Evolutionary conservation across 495 filamentous ascomycete species (phyloP).

Genomic region (Usnea hakonensis): DNA sequence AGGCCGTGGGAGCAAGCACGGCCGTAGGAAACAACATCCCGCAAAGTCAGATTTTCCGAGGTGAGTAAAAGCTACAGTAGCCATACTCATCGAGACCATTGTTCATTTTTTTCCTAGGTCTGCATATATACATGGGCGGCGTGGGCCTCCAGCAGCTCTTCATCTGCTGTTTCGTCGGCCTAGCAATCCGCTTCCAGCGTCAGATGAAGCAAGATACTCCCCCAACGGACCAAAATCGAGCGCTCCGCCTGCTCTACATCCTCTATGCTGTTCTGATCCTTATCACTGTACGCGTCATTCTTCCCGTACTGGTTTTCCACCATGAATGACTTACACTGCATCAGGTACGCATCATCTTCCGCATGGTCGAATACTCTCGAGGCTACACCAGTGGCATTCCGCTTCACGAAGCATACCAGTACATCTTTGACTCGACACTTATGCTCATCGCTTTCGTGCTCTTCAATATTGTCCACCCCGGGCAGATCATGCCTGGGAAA

Average conservation of each 20-base stretch:
- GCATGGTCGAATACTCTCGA: conserved; percentile 46
- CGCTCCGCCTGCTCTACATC: conserved; percentile 36
- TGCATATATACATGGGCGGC: conserved; percentile 55
- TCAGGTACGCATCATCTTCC: conserved; percentile 51
- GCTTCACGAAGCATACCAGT: conserved; percentile 46
- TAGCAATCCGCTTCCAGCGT: conserved; percentile 45
- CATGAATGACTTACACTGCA: neutral
- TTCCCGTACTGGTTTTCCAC: neutral
- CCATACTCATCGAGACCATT: conserved; percentile 18
- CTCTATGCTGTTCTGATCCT: conserved; percentile 44
- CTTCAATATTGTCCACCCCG: conserved; percentile 47
- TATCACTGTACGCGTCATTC: conserved; percentile 40
- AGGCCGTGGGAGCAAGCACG: conserved; percentile 46
- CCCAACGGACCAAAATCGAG: conserved; percentile 8
- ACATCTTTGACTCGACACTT: conserved; percentile 49
- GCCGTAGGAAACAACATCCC: conserved; percentile 25
- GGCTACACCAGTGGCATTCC: conserved; percentile 34
- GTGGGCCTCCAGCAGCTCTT: conserved; percentile 54
- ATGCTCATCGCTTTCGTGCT: conserved; percentile 46
- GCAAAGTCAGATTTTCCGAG: conserved; percentile 8
- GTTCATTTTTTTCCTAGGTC: conserved; percentile 28
- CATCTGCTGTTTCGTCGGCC: conserved; percentile 43
- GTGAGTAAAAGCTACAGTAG: neutral
- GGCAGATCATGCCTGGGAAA: conserved; percentile 41
- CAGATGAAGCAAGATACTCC: conserved; percentile 24